A percentile compares a stretch with the other conserved stretches of the same genome.
Evolutionary conservation across 2,329 filamentous ascomycete species (phyloP).

Genomic region (Trichoderma arundinaceum): DNA sequence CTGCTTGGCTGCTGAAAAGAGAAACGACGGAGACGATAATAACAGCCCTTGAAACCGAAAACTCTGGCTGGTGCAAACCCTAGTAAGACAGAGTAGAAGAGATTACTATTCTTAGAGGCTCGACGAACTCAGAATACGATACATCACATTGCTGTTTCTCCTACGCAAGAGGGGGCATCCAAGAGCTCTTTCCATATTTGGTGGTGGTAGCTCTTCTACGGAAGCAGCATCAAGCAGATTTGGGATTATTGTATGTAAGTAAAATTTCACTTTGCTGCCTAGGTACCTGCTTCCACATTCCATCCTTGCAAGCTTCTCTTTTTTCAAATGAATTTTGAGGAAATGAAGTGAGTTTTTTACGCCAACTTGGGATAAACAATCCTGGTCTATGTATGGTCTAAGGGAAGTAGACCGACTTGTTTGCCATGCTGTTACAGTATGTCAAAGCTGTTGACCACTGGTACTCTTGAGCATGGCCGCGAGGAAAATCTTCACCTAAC

Average conservation of each 20-base stretch:
- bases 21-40: neutral
- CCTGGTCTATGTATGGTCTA: neutral
- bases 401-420: neutral
- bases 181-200: neutral
- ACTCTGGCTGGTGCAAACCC: neutral
- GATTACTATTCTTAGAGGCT: neutral
- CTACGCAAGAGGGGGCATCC: neutral
- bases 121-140: constrained; percentile 12
- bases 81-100: neutral
- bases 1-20: neutral
- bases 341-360: neutral
- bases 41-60: neutral
- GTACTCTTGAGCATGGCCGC: neutral
- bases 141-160: constrained; percentile 1
- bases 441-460: neutral
- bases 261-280: neutral
- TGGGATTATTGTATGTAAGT: neutral
- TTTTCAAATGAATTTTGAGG: neutral
- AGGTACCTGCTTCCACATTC: neutral
- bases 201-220: neutral
- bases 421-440: neutral
- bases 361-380: neutral
- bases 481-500: neutral
- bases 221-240: neutral
- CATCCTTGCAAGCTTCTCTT: neutral